A percentile compares a stretch with the other conserved stretches of the same genome.
These are phyloP conservation scores for Nitzschia inconspicua DNA, from an alignment of 108 stramenopile genomes.

Conservation along the genomic window DNA sequence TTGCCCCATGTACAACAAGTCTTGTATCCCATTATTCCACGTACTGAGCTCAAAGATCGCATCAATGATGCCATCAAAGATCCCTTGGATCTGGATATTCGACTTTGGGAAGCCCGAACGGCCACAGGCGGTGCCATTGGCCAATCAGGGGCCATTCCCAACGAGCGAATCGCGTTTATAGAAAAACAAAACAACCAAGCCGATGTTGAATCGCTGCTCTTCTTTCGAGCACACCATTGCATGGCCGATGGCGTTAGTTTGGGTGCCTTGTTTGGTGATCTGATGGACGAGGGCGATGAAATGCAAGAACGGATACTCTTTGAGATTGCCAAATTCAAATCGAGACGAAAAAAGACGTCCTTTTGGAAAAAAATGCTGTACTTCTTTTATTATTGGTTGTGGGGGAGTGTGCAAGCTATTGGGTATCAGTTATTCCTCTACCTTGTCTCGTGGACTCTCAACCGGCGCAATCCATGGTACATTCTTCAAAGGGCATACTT, in stretches of 20 bases:
- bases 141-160: conserved; percentile 23
- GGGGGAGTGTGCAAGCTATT: conserved; percentile 44
- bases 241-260: conserved; percentile 82
- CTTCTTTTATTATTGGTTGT: conserved; percentile 59
- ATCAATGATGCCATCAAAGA: conserved; percentile 49
- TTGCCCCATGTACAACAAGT: conserved; percentile 20
- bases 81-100: conserved; percentile 54
- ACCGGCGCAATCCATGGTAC: conserved; percentile 47
- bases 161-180: not conserved
- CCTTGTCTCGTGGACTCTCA: conserved; percentile 10
- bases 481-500: conserved; percentile 1
- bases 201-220: conserved; percentile 56
- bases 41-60: conserved; percentile 50
- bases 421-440: conserved; percentile 53
- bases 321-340: conserved; percentile 29
- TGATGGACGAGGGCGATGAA: conserved; percentile 76
- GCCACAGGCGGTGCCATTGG: conserved; percentile 53
- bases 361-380: conserved; percentile 30
- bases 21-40: conserved; percentile 34
- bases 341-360: conserved; percentile 11
- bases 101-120: conserved; percentile 48
- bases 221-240: conserved; percentile 83
- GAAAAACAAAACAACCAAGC: not conserved
- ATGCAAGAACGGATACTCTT: conserved; percentile 40
- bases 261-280: conserved; percentile 60